Conservation (phyloP, 768 basidiomycete genomes). For the Nidularia sp. region DNA sequence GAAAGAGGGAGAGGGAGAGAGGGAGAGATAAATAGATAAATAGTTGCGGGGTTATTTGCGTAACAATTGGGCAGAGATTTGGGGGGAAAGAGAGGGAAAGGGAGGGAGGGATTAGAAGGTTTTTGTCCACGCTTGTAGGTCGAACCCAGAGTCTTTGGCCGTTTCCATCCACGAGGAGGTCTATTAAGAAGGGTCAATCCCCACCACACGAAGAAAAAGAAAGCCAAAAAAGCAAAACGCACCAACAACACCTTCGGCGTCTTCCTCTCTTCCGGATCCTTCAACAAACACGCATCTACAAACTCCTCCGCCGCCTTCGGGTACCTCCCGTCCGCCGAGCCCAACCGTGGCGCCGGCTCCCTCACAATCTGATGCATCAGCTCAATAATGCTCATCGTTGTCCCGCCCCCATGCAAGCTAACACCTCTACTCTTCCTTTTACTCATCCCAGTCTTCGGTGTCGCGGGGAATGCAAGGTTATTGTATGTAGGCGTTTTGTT, state of each 20-base stretch:
- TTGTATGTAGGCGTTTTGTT: conserved; percentile 62
- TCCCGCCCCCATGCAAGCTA: conserved; percentile 87
- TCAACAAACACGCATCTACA: conserved; percentile 82
- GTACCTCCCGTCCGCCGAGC: conserved; percentile 33
- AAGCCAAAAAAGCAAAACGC: conserved; percentile 12
- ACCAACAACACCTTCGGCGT: conserved; percentile 88
- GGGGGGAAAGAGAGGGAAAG: too few species aligned
- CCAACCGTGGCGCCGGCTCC: conserved; percentile 89
- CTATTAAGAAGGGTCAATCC: background rate
- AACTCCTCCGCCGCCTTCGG: background rate
- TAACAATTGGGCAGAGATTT: too few species aligned
- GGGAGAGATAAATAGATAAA: too few species aligned
- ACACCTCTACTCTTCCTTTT: conserved; percentile 90
- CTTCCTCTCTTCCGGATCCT: conserved; percentile 80
- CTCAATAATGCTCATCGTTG: conserved; percentile 98
- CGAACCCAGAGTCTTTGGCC: background rate
- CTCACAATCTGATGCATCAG: conserved; percentile 97
- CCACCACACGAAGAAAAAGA: background rate
- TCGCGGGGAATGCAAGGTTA: conserved; percentile 48
- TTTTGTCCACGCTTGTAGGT: background rate
- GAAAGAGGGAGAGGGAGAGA: too few species aligned
- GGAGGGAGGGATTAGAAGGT: background rate
- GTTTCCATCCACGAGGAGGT: background rate
- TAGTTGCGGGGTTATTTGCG: too few species aligned
- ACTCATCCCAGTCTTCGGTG: conserved; percentile 13